Percentiles rank a stretch among this genome's conserved stretches.
These are phyloP conservation scores for Linum lewisii DNA, from an alignment of 345 rosid species.

Conservation along the genomic window DNA sequence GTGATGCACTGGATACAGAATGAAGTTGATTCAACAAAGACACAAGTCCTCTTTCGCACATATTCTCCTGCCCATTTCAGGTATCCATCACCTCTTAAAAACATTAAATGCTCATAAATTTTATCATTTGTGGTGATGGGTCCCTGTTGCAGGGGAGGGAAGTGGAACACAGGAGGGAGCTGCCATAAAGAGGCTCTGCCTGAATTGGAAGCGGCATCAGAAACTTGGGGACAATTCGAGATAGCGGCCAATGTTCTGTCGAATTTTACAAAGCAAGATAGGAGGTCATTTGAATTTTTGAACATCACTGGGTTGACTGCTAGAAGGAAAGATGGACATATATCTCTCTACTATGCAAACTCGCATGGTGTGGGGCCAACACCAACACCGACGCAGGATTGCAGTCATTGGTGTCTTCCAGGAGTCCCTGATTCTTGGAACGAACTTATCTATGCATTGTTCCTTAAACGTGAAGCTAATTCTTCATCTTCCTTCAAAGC, in stretches of 20 bases:
- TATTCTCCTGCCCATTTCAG: conserved; percentile 94
- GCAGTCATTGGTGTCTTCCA: conserved; percentile 53
- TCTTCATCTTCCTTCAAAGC: neutral
- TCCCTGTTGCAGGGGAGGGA: conserved; percentile 27
- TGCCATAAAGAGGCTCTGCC: conserved; percentile 38
- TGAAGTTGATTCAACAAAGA: conserved; percentile 57
- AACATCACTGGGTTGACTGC: conserved; percentile 34
- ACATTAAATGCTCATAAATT: too few relatives aligned
- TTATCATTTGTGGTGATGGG: neutral
- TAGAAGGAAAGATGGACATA: conserved; percentile 36
- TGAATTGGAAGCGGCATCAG: conserved; percentile 25
- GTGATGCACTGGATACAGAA: conserved; percentile 55
- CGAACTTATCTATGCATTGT: conserved; percentile 29
- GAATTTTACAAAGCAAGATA: conserved; percentile 9
- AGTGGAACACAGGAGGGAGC: conserved; percentile 33
- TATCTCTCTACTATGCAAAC: conserved; percentile 26
- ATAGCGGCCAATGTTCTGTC: conserved; percentile 18
- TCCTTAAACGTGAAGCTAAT: conserved; percentile 33
- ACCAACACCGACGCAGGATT: conserved; percentile 24
- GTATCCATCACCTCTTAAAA: conserved; percentile 12
- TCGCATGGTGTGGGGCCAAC: conserved; percentile 4
- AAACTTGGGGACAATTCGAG: conserved; percentile 25
- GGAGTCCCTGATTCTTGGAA: conserved; percentile 51
- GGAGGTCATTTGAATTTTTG: conserved; percentile 13
- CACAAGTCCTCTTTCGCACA: conserved; percentile 77